phyloP scores from a whole-genome alignment of 805 yeast genomes.

The Yarrowia sp. region DNA sequence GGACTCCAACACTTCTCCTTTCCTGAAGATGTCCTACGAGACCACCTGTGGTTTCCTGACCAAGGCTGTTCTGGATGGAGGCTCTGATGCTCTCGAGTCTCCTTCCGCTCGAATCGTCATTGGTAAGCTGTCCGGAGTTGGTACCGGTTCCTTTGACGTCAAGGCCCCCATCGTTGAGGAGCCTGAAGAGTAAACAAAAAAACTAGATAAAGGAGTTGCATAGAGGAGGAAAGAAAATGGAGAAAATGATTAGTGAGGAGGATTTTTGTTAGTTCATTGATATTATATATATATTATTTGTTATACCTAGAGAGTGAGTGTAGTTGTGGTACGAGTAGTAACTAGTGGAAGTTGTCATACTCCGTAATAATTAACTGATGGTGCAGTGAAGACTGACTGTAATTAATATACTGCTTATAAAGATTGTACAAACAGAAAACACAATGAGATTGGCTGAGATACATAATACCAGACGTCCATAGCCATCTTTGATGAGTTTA shows the following conservation, averaged over 20 bases:
- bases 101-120: constrained; percentile 94
- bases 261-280: constrained; percentile 21
- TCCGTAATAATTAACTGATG: too few species aligned
- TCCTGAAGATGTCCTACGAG: constrained; percentile 98
- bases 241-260: background rate
- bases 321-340: too few species aligned
- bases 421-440: too few species aligned
- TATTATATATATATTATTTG: constrained; percentile 4
- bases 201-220: background rate
- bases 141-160: constrained; percentile 95
- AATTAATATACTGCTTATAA: too few species aligned
- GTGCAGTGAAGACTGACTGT: too few species aligned
- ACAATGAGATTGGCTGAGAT: too few species aligned
- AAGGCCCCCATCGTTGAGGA: constrained; percentile 43
- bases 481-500: too few species aligned
- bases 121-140: constrained; percentile 89
- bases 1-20: constrained; percentile 91
- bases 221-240: background rate
- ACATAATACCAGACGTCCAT: too few species aligned
- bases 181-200: constrained; percentile 13
- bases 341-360: too few species aligned
- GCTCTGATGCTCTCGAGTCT: constrained; percentile 82
- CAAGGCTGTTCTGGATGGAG: constrained; percentile 92
- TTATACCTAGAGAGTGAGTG: too few species aligned
- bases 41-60: constrained; percentile 97